phyloP scores from a whole-genome alignment of 768 basidiomycete genomes.

The Trametes cingulata region DNA sequence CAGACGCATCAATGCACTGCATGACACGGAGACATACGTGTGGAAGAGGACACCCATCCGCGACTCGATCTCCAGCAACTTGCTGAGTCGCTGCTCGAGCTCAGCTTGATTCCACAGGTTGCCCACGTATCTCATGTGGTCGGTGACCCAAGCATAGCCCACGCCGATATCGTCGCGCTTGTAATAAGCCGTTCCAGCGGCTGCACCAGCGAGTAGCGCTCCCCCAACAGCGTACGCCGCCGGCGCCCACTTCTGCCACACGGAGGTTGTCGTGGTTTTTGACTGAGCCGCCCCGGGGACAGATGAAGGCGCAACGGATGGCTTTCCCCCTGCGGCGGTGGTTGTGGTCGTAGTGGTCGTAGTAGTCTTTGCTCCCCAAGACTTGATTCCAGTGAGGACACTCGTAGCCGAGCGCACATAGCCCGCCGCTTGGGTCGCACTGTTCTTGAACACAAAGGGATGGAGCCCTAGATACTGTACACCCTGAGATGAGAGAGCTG shows the following conservation, averaged over 20 bases:
- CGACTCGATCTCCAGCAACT: conserved; percentile 59
- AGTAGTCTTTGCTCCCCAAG: conserved; percentile 32
- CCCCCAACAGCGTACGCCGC: conserved; percentile 73
- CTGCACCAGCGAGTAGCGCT: conserved; percentile 76
- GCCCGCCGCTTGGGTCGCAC: conserved; percentile 70
- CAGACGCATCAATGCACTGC: not conserved
- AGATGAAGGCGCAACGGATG: conserved; percentile 20
- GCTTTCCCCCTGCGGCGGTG: conserved; percentile 8
- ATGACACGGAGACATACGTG: conserved; percentile 53
- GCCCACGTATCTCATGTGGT: conserved; percentile 89
- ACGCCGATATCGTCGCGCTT: conserved; percentile 71
- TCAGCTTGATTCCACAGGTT: conserved; percentile 79
- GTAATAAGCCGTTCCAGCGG: conserved; percentile 83
- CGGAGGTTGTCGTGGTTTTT: conserved; percentile 28
- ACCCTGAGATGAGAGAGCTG: not conserved
- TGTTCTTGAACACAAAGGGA: conserved; percentile 83
- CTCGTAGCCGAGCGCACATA: conserved; percentile 68
- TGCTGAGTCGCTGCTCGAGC: conserved; percentile 61
- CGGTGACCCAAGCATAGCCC: conserved; percentile 74
- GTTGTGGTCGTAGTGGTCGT: conserved; percentile 29
- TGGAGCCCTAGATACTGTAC: conserved; percentile 84
- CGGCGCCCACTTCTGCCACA: conserved; percentile 65
- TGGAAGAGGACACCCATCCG: conserved; percentile 68
- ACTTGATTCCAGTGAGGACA: conserved; percentile 52
- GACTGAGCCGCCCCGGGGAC: not conserved